Percentiles rank a stretch among this genome's conserved stretches.
phyloP scores from a whole-genome alignment of 306 rosid species.

The Acacia confusa region DNA sequence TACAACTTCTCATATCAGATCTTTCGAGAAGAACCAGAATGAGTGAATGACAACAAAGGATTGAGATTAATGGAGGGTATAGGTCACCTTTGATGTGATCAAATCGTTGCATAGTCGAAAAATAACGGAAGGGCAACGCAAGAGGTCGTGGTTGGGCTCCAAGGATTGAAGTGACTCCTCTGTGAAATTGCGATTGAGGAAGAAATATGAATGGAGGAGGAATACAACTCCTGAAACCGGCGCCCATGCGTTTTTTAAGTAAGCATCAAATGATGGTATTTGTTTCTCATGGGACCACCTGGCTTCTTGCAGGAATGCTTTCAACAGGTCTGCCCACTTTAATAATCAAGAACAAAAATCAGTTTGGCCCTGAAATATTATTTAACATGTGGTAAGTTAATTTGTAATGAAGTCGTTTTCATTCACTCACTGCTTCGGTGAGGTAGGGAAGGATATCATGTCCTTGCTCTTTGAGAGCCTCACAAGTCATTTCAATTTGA shows the following conservation, averaged over 20 bases:
- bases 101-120: slow-evolving; percentile 62
- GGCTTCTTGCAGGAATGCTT: slow-evolving; percentile 59
- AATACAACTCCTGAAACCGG: slow-evolving; percentile 42
- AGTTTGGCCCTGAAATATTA: too few relatives aligned
- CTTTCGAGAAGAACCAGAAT: neutral
- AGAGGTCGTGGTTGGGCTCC: slow-evolving; percentile 33
- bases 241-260: slow-evolving; percentile 52
- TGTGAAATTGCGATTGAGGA: slow-evolving; percentile 35
- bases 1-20: slow-evolving; percentile 8
- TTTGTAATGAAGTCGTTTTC: neutral
- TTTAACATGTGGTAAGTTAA: neutral
- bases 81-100: slow-evolving; percentile 44
- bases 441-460: slow-evolving; percentile 46
- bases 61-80: neutral
- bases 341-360: neutral
- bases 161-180: slow-evolving; percentile 37
- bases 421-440: slow-evolving; percentile 39
- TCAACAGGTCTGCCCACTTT: slow-evolving; percentile 58
- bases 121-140: slow-evolving; percentile 38
- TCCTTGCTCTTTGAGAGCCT: slow-evolving; percentile 42
- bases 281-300: slow-evolving; percentile 41
- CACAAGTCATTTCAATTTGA: slow-evolving; percentile 52
- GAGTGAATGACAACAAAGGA: neutral
- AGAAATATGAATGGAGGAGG: slow-evolving; percentile 41
- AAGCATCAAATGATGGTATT: slow-evolving; percentile 40